phyloP scores from a whole-genome alignment of 306 rosid species.

The Crotalaria pallida region DNA sequence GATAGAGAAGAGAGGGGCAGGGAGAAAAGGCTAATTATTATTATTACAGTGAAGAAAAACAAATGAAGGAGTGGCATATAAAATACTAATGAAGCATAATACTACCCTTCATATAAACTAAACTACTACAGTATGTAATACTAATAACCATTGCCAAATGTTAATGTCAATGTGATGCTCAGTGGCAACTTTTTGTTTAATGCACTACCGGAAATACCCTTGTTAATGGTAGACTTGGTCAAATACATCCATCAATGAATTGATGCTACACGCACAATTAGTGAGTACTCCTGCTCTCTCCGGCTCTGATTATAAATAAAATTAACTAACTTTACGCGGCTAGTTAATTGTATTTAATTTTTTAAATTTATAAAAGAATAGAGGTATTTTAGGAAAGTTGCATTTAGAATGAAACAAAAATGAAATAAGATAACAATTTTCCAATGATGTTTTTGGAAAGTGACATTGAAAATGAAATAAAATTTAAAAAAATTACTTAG shows the following conservation, averaged over 20 bases:
- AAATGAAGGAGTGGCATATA: slow-evolving; percentile 19
- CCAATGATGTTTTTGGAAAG: too few species aligned
- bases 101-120: slow-evolving; percentile 21
- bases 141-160: slow-evolving; percentile 28
- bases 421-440: too few species aligned
- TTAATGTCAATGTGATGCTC: neutral
- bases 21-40: neutral
- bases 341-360: too few species aligned
- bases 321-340: too few species aligned
- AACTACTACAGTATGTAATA: too few species aligned
- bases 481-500: too few species aligned
- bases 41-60: slow-evolving; percentile 5
- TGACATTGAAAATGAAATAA: too few species aligned
- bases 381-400: too few species aligned
- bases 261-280: neutral
- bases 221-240: slow-evolving; percentile 5
- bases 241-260: slow-evolving; percentile 9
- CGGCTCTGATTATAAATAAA: too few species aligned
- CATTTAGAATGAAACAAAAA: too few species aligned
- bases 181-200: neutral
- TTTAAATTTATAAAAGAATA: too few species aligned
- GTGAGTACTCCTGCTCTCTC: too few species aligned
- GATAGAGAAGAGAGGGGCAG: neutral
- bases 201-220: slow-evolving; percentile 12
- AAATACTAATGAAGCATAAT: neutral